These are phyloP conservation scores for Pseudognaphalium luteoalbum DNA, from an alignment of 129 eudicot genomes.

Conservation along the genomic window DNA sequence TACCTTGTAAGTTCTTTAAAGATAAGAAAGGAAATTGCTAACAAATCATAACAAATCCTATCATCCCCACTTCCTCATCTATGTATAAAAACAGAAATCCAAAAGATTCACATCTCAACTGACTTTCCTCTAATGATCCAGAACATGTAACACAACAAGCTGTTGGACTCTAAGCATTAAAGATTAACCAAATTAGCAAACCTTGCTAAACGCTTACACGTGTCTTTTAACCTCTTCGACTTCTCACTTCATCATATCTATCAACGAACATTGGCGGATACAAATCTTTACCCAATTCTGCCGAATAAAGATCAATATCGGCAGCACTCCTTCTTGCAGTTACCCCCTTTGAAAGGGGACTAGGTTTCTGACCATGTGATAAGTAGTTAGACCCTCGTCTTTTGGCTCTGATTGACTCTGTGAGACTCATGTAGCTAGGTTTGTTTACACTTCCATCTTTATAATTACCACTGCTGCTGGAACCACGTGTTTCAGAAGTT, in stretches of 20 bases:
- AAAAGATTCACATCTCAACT: conserved; percentile 45
- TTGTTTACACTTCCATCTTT: conserved; percentile 38
- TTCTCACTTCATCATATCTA: conserved; percentile 36
- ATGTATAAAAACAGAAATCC: conserved; percentile 35
- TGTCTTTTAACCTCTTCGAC: conserved; percentile 23
- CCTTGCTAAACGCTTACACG: conserved; percentile 12
- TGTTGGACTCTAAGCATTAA: conserved; percentile 53
- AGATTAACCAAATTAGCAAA: conserved; percentile 16
- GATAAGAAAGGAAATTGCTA: conserved; percentile 23
- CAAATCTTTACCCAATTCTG: conserved; percentile 58
- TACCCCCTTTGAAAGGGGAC: conserved; percentile 58
- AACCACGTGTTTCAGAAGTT: conserved; percentile 57
- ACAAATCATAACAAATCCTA: conserved; percentile 29
- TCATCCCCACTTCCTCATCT: conserved; percentile 37
- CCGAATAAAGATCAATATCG: conserved; percentile 57
- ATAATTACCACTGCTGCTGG: conserved; percentile 36
- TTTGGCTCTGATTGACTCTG: conserved; percentile 84
- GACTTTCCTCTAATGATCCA: conserved; percentile 32
- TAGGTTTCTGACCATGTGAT: conserved; percentile 36
- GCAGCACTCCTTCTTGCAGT: conserved; percentile 63
- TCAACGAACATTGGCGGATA: conserved; percentile 56
- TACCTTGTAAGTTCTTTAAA: conserved; percentile 32
- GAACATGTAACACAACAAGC: conserved; percentile 57
- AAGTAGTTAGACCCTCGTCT: conserved; percentile 47
- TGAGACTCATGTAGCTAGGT: conserved; percentile 76